phyloP scores from a whole-genome alignment of 1,284 basidiomycete species.

The Ustilago esculenta region DNA sequence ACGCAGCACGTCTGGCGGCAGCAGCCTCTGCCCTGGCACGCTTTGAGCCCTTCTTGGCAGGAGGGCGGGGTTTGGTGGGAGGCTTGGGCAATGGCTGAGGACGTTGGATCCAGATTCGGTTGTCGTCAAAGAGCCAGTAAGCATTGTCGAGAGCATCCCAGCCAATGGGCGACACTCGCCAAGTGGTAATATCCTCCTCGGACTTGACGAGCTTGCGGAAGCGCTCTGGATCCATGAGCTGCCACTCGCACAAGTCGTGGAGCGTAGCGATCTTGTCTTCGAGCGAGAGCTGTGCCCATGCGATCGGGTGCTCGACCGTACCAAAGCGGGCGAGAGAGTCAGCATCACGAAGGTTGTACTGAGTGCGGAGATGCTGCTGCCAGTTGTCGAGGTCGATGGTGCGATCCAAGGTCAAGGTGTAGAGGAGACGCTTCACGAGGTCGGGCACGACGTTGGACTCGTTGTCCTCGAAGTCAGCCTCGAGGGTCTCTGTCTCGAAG shows the following conservation, averaged over 20 bases:
- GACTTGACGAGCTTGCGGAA: conserved; percentile 70
- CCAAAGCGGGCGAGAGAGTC: conserved; percentile 44
- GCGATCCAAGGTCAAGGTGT: conserved; percentile 70
- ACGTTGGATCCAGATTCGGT: conserved; percentile 85
- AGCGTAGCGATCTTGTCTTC: conserved; percentile 68
- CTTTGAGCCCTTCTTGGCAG: conserved; percentile 51
- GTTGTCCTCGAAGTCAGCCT: conserved; percentile 69
- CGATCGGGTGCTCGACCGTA: conserved; percentile 51
- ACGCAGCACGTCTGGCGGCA: conserved; percentile 56
- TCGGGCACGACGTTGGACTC: conserved; percentile 69
- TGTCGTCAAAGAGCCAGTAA: conserved; percentile 87
- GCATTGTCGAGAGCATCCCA: conserved; percentile 82
- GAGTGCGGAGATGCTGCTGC: conserved; percentile 48
- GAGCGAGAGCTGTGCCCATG: conserved; percentile 70
- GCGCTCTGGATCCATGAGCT: conserved; percentile 70
- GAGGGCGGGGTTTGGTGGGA: conserved; percentile 24
- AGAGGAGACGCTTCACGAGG: conserved; percentile 69
- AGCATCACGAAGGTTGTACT: conserved; percentile 47
- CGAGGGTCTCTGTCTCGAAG: conserved; percentile 67
- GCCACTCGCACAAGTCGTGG: conserved; percentile 70
- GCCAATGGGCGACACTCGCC: conserved; percentile 81
- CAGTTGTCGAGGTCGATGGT: conserved; percentile 66
- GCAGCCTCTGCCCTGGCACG: conserved; percentile 30
- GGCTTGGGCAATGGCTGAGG: conserved; percentile 66
- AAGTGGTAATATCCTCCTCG: conserved; percentile 70